Percentiles rank a stretch among this genome's conserved stretches.
These are phyloP conservation scores for Kuraishia floccosa DNA, from an alignment of 805 yeast species.

Conservation along the genomic window DNA sequence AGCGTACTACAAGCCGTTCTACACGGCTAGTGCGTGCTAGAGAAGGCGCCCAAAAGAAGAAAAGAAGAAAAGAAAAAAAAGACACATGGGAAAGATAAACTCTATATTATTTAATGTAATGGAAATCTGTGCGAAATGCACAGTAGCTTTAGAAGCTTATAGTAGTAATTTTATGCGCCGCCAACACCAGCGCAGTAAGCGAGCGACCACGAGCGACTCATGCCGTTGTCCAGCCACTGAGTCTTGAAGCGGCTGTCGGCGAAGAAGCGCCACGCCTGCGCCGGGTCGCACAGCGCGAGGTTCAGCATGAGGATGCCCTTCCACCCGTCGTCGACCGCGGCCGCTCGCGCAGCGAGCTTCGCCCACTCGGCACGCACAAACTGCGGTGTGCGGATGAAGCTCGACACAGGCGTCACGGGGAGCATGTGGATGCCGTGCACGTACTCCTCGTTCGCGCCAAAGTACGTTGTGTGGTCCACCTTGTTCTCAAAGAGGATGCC, in stretches of 20 bases:
- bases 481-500: conserved; percentile 65
- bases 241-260: neutral
- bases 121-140: too few relatives aligned
- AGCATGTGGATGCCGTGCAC: conserved; percentile 67
- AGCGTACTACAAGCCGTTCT: too few relatives aligned
- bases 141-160: too few relatives aligned
- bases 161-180: neutral
- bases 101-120: too few relatives aligned
- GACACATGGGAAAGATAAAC: too few relatives aligned
- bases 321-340: conserved; percentile 51
- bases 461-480: conserved; percentile 58
- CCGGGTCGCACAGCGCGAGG: conserved; percentile 64
- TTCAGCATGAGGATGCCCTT: conserved; percentile 66
- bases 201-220: conserved; percentile 80
- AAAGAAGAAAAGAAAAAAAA: too few relatives aligned
- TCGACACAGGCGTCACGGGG: conserved; percentile 57
- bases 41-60: too few relatives aligned
- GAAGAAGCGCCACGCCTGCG: conserved; percentile 50
- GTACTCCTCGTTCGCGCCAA: conserved; percentile 55
- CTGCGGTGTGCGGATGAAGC: conserved; percentile 42
- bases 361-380: conserved; percentile 63
- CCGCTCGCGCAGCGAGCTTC: conserved; percentile 29
- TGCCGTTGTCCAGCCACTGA: conserved; percentile 61
- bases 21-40: too few relatives aligned
- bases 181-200: conserved; percentile 42